These are phyloP conservation scores for Trichoderma asperellum DNA, from an alignment of 2,329 filamentous ascomycete species.

Conservation along the genomic window DNA sequence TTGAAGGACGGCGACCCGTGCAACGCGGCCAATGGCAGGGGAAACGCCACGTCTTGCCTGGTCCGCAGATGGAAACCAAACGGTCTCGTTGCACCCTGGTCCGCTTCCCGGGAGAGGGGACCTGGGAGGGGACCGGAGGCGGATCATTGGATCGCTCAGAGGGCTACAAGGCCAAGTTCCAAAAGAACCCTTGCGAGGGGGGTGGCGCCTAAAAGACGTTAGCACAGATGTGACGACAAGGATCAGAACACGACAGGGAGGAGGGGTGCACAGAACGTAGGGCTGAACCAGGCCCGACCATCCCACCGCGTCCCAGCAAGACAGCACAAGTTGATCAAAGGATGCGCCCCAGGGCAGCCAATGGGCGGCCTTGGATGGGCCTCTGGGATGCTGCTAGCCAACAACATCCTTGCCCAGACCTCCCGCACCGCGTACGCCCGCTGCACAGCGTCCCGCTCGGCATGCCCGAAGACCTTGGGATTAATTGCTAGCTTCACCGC, in stretches of 20 bases:
- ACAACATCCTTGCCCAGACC: constrained; percentile 21
- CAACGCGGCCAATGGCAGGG: constrained; percentile 25
- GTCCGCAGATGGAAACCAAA: constrained; percentile 25
- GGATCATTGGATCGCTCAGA: constrained; percentile 22
- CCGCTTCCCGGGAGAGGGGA: constrained; percentile 28
- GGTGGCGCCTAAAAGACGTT: constrained; percentile 14
- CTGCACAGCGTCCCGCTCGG: constrained; percentile 30
- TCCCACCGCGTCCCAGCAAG: constrained; percentile 22
- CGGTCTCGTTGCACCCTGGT: constrained; percentile 19
- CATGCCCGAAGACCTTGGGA: constrained; percentile 27
- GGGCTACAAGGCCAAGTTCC: constrained; percentile 5
- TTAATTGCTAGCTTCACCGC: constrained; percentile 30
- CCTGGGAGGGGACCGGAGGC: constrained; percentile 14
- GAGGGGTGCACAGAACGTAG: constrained; percentile 21
- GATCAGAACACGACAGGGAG: constrained; percentile 2
- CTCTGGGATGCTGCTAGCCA: constrained; percentile 14
- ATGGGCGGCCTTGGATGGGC: constrained; percentile 3
- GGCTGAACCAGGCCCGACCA: constrained; percentile 23
- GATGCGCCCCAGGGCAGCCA: constrained; percentile 29
- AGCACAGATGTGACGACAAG: constrained; percentile 16
- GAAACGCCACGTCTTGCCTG: constrained; percentile 20
- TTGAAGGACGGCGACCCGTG: constrained; percentile 22
- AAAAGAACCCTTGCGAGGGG: constrained; percentile 22
- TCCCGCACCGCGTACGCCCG: constrained; percentile 28
- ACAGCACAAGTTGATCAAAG: constrained; percentile 15